Evolutionary conservation across 2,329 filamentous ascomycete species (phyloP).

Genomic region (Aciculosporium take): DNA sequence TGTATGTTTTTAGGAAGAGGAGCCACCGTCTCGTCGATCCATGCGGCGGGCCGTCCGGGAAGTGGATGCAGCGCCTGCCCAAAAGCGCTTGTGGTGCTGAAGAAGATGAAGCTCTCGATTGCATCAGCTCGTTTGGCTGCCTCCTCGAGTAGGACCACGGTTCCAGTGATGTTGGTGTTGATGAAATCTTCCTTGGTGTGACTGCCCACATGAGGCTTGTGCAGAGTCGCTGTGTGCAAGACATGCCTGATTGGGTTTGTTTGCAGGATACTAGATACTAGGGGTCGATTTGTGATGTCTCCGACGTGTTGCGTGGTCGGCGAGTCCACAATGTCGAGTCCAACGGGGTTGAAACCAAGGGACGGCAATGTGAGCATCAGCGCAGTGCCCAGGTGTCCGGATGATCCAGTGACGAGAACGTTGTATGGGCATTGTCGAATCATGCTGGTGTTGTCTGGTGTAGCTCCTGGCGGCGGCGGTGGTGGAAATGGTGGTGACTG

Average conservation of each 20-base stretch:
- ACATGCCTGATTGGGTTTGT: constrained; percentile 23
- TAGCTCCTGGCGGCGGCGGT: no score
- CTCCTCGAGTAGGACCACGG: constrained; percentile 26
- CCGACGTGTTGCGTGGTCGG: constrained; percentile 22
- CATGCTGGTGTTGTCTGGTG: background rate
- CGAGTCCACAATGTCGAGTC: constrained; percentile 28
- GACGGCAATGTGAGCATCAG: constrained; percentile 28
- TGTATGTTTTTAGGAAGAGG: constrained; percentile 34
- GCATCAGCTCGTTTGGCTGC: constrained; percentile 13
- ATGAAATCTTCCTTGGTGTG: constrained; percentile 30
- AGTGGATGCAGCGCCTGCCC: constrained; percentile 24
- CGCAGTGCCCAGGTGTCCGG: constrained; percentile 31
- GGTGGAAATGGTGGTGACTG: no score
- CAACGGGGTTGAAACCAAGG: constrained; percentile 25
- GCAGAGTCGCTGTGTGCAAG: constrained; percentile 31
- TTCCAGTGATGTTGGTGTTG: constrained; percentile 30
- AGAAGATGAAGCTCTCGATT: constrained; percentile 28
- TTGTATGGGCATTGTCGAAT: constrained; percentile 8
- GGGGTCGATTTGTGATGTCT: constrained; percentile 21
- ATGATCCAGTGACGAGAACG: constrained; percentile 32
- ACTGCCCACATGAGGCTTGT: constrained; percentile 32
- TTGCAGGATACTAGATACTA: constrained; percentile 19
- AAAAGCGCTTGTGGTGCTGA: constrained; percentile 33
- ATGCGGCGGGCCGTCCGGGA: constrained; percentile 23
- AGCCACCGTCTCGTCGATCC: constrained; percentile 28